Conservation (phyloP, 306 rosid species). For the Vigna mungo region DNA sequence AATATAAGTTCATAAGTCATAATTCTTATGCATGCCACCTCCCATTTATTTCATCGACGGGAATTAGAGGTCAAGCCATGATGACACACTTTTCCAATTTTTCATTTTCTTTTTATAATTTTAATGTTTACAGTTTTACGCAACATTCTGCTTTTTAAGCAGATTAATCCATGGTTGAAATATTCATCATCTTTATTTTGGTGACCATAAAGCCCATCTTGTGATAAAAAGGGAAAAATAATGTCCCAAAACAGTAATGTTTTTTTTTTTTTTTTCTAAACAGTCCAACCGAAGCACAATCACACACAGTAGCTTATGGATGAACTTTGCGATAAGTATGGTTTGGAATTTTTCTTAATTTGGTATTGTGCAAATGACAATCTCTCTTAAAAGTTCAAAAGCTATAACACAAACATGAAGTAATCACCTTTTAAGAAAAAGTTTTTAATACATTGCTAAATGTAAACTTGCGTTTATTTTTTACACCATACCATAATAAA, state of each 20-base stretch:
- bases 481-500: neutral
- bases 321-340: neutral
- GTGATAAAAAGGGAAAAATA: neutral
- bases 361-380: neutral
- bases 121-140: neutral
- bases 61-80: conserved; percentile 27
- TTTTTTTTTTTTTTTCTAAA: neutral
- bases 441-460: neutral
- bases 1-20: neutral
- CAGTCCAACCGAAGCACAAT: neutral
- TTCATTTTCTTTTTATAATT: neutral
- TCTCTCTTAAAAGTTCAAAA: neutral
- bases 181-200: no score
- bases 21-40: conserved; percentile 42
- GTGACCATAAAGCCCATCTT: neutral
- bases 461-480: neutral
- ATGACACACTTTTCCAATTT: neutral
- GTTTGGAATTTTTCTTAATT: neutral
- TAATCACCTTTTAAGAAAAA: neutral
- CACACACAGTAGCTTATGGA: neutral
- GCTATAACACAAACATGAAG: neutral
- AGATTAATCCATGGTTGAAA: neutral
- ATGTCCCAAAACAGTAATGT: neutral
- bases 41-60: conserved; percentile 44
- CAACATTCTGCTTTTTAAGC: neutral